phyloP scores from a whole-genome alignment of 2,329 filamentous ascomycete genomes.

The Diaporthe caulivora region DNA sequence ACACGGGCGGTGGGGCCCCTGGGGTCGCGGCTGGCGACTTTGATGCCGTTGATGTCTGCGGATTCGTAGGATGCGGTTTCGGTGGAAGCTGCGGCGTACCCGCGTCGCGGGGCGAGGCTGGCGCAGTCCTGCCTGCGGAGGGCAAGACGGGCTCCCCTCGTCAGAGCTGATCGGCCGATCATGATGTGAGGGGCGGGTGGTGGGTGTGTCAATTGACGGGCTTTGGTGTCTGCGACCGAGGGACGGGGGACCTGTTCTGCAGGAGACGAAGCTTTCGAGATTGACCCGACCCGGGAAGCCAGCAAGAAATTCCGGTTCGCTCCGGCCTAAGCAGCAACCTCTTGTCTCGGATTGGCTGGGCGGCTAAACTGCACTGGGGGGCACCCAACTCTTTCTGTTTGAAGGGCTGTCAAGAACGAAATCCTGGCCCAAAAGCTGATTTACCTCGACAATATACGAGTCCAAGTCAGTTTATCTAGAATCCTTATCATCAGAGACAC shows the following conservation, averaged over 20 bases:
- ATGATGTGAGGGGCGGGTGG: constrained; percentile 68
- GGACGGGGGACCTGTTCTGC: constrained; percentile 34
- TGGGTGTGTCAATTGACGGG: constrained; percentile 63
- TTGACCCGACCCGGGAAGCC: constrained; percentile 20
- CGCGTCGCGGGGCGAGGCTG: constrained; percentile 62
- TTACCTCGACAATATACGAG: neutral
- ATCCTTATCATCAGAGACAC: neutral
- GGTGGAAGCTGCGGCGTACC: constrained; percentile 66
- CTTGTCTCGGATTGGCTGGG: constrained; percentile 37
- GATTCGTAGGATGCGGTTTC: constrained; percentile 89
- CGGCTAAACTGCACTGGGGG: constrained; percentile 24
- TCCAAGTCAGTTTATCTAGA: neutral
- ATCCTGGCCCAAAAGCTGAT: neutral
- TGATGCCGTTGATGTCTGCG: constrained; percentile 87
- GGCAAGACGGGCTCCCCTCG: constrained; percentile 70
- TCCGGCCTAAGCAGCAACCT: constrained; percentile 38
- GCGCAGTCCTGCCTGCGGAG: constrained; percentile 70
- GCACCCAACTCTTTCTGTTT: neutral
- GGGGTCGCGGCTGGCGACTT: constrained; percentile 91
- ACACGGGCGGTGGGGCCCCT: constrained; percentile 91
- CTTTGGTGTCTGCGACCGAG: constrained; percentile 48
- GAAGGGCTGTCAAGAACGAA: neutral
- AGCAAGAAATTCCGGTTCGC: constrained; percentile 45
- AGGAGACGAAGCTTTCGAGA: constrained; percentile 44
- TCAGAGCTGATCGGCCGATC: constrained; percentile 72